Conservation (phyloP, 139 green algal species). For the Closterium sp. region DNA sequence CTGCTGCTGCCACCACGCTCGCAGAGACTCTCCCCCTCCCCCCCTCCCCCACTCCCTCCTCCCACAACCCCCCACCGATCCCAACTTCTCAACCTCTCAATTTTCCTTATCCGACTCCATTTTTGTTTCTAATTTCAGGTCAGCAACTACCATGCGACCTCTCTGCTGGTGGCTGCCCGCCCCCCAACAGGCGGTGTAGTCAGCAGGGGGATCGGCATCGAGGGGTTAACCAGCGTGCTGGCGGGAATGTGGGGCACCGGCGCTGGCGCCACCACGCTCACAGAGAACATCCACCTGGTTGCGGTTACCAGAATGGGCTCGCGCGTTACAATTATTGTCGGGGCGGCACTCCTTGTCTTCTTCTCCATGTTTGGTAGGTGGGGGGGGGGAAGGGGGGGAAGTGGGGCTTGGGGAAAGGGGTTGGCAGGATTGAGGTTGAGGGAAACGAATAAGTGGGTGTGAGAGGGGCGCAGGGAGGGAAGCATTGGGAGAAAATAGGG, state of each 20-base stretch:
- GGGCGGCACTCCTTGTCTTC: conserved; percentile 19
- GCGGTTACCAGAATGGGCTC: conserved; percentile 21
- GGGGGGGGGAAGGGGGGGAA: too few relatives aligned
- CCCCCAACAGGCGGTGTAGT: conserved; percentile 19
- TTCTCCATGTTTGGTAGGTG: conserved; percentile 31
- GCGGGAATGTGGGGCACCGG: conserved; percentile 19
- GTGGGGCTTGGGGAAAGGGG: neutral
- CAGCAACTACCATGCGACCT: conserved; percentile 9
- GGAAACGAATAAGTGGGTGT: too few relatives aligned
- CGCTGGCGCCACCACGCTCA: conserved; percentile 19
- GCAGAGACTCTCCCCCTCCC: neutral
- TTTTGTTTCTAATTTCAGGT: neutral
- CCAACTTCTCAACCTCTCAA: neutral
- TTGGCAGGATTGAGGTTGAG: too few relatives aligned
- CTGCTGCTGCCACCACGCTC: neutral
- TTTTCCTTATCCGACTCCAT: neutral
- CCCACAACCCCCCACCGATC: neutral
- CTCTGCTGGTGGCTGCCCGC: neutral
- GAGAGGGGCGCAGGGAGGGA: too few relatives aligned
- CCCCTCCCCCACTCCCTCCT: neutral
- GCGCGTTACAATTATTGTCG: neutral
- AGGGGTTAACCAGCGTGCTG: conserved; percentile 24
- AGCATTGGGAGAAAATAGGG: too few relatives aligned
- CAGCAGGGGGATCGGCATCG: conserved; percentile 15
- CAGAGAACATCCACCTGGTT: conserved; percentile 33